A percentile compares a stretch with the other conserved stretches of the same genome.
These are phyloP conservation scores for Yamadazyma sp. DNA, from an alignment of 805 yeast genomes.

Conservation along the genomic window DNA sequence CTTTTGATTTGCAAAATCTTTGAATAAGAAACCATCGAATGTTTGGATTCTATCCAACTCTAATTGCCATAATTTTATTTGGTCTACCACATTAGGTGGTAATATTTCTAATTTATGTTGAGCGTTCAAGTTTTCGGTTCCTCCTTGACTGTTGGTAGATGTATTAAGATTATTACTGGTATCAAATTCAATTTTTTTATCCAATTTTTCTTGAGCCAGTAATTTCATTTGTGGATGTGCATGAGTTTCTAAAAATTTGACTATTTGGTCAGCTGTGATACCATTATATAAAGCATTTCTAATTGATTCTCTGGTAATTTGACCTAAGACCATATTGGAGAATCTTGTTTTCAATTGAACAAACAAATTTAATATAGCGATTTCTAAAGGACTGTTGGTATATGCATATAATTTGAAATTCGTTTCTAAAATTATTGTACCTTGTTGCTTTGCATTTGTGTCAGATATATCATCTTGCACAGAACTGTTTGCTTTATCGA, in stretches of 20 bases:
- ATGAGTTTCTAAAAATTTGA: conserved; percentile 82
- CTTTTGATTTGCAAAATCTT: conserved; percentile 73
- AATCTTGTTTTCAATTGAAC: conserved; percentile 84
- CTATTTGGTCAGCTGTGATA: conserved; percentile 92
- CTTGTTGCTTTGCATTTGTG: conserved; percentile 46
- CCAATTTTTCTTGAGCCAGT: conserved; percentile 64
- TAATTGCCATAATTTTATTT: conserved; percentile 91
- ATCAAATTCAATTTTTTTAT: conserved; percentile 65
- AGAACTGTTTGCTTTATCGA: conserved; percentile 55
- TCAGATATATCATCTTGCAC: conserved; percentile 7
- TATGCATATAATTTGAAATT: conserved; percentile 92
- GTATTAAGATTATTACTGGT: conserved; percentile 47
- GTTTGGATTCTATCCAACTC: conserved; percentile 90
- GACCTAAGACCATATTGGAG: conserved; percentile 90
- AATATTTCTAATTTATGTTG: conserved; percentile 58
- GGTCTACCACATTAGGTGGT: conserved; percentile 97
- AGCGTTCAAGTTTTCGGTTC: conserved; percentile 31
- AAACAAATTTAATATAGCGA: conserved; percentile 85
- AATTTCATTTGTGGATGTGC: conserved; percentile 91
- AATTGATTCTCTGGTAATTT: conserved; percentile 87
- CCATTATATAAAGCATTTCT: conserved; percentile 82
- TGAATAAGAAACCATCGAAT: conserved; percentile 81
- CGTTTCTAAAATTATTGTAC: conserved; percentile 86
- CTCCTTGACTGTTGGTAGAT: conserved; percentile 30
- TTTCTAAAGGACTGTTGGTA: conserved; percentile 90